Conservation (phyloP, 1,284 basidiomycete genomes). For the Apiotrichum veenhuisii region DNA sequence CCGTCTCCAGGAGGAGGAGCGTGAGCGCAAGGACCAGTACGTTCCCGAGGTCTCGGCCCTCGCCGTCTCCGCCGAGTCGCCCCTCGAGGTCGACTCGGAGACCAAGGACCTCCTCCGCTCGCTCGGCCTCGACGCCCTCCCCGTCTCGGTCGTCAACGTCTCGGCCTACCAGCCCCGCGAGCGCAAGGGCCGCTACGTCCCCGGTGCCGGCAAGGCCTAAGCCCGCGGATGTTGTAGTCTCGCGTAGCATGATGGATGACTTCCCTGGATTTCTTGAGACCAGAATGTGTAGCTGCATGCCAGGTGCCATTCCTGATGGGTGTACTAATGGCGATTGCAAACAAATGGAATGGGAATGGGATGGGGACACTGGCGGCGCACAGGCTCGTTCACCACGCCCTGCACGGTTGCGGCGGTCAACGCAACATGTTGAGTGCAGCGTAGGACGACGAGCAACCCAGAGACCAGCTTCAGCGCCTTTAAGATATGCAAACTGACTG, state of each 20-base stretch:
- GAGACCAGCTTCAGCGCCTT: too few relatives aligned
- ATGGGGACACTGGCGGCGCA: too few relatives aligned
- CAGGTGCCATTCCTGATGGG: too few relatives aligned
- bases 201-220: conserved; percentile 61
- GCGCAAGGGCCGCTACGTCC: conserved; percentile 74
- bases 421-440: too few relatives aligned
- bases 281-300: too few relatives aligned
- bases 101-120: conserved; percentile 87
- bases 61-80: conserved; percentile 64
- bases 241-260: conserved; percentile 18
- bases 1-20: conserved; percentile 99
- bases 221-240: conserved; percentile 1
- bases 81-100: conserved; percentile 81
- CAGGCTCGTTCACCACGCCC: too few relatives aligned
- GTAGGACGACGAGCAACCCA: too few relatives aligned
- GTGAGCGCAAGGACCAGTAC: conserved; percentile 98
- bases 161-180: conserved; percentile 62
- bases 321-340: too few relatives aligned
- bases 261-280: conserved; percentile 6
- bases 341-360: too few relatives aligned
- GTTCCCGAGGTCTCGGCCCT: conserved; percentile 94
- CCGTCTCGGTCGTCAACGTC: conserved; percentile 66
- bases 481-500: too few relatives aligned
- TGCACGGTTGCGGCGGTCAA: too few relatives aligned
- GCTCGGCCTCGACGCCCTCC: conserved; percentile 86